Evolutionary conservation across 768 basidiomycete species (phyloP).

Genomic region (Termitomyces sp.): DNA sequence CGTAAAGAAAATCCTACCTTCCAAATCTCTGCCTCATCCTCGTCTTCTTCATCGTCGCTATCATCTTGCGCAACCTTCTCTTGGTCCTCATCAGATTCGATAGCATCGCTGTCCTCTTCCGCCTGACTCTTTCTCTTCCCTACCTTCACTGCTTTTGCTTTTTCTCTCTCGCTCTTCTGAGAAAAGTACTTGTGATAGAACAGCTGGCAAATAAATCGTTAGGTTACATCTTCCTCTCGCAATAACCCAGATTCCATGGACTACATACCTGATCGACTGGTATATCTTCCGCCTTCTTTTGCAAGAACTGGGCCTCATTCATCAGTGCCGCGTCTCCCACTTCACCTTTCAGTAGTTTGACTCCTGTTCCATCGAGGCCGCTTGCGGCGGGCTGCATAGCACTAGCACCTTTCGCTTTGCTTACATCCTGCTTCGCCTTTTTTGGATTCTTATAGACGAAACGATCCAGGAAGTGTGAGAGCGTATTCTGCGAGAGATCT

Average conservation of each 20-base stretch:
- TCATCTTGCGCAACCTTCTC: conserved; percentile 34
- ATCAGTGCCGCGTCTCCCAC: conserved; percentile 40
- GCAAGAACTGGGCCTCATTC: conserved; percentile 75
- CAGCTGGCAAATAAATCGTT: conserved; percentile 33
- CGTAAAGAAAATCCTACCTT: conserved; percentile 47
- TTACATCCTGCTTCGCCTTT: conserved; percentile 33
- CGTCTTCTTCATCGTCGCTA: conserved; percentile 38
- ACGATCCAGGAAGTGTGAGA: conserved; percentile 92
- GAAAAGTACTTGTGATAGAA: conserved; percentile 93
- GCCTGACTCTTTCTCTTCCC: conserved; percentile 26
- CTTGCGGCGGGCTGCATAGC: conserved; percentile 94
- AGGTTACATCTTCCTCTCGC: not conserved
- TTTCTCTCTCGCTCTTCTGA: conserved; percentile 54
- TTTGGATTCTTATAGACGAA: conserved; percentile 98
- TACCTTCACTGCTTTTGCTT: conserved; percentile 36
- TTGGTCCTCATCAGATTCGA: conserved; percentile 36
- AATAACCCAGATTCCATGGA: not conserved
- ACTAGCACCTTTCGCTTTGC: conserved; percentile 65
- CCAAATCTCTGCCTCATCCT: conserved; percentile 78
- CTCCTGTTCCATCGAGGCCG: conserved; percentile 52
- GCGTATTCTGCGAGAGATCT: conserved; percentile 88
- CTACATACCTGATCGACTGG: conserved; percentile 77
- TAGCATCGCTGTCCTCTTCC: conserved; percentile 29
- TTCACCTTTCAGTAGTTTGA: conserved; percentile 67
- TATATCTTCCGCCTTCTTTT: conserved; percentile 59